Conservation (phyloP, 2,329 filamentous ascomycete genomes). For the Trichoderma sp. region DNA sequence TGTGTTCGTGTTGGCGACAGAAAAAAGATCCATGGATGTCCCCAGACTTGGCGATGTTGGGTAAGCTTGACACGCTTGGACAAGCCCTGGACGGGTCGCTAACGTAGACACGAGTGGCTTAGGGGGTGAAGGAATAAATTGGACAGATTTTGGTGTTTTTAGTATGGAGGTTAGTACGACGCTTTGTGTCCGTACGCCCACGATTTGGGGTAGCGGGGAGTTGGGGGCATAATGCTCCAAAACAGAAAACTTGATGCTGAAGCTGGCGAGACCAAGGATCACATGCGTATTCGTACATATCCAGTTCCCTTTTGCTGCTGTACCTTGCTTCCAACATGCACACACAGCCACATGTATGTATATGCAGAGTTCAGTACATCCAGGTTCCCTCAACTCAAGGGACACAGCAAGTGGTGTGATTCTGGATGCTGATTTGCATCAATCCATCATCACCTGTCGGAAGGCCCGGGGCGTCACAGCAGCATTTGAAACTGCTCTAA, state of each 20-base stretch:
- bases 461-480: background rate
- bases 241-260: background rate
- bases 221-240: background rate
- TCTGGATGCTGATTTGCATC: background rate
- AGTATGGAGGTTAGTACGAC: background rate
- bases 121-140: background rate
- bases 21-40: background rate
- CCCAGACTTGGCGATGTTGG: background rate
- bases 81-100: constrained; percentile 4
- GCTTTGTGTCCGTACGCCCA: background rate
- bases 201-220: background rate
- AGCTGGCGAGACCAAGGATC: background rate
- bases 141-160: background rate
- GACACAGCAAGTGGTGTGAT: background rate
- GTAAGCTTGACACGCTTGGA: background rate
- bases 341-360: background rate
- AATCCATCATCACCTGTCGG: background rate
- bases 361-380: background rate
- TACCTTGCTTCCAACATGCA: background rate
- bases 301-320: background rate
- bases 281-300: background rate
- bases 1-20: background rate
- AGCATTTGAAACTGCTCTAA: background rate
- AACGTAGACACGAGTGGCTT: background rate
- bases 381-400: background rate